Evolutionary conservation across 345 rosid species (phyloP).

Genomic region (Turritis glabra): DNA sequence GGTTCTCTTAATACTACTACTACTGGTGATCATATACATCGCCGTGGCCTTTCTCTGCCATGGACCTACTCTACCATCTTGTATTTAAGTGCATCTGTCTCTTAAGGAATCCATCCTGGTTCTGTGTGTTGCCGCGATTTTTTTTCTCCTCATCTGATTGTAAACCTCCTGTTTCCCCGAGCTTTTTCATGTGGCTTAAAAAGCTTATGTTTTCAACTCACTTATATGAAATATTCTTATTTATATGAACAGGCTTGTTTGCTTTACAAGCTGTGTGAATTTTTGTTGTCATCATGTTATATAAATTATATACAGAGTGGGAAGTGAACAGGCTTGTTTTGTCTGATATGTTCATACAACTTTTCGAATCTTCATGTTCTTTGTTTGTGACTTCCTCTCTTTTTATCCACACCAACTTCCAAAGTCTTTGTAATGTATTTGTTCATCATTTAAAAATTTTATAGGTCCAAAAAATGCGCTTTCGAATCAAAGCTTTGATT

Average conservation of each 20-base stretch:
- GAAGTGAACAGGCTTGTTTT: conserved; percentile 18
- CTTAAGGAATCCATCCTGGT: background rate
- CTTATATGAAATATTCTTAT: conserved; percentile 9
- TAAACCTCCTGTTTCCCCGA: conserved; percentile 15
- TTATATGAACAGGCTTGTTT: no score
- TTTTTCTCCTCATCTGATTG: conserved; percentile 14
- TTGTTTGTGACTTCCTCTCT: background rate
- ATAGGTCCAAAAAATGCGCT: background rate
- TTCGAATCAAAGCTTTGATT: background rate
- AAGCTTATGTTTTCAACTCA: conserved; percentile 25
- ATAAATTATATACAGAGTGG: conserved; percentile 13
- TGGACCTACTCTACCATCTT: conserved; percentile 78
- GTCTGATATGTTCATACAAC: conserved; percentile 28
- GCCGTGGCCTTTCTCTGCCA: conserved; percentile 79
- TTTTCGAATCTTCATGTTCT: conserved; percentile 6
- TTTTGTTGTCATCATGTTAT: conserved; percentile 25
- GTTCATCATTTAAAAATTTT: background rate
- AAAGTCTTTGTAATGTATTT: background rate
- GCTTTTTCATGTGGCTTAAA: conserved; percentile 19
- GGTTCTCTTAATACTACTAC: conserved; percentile 60
- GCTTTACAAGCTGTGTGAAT: conserved; percentile 27
- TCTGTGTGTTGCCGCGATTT: background rate
- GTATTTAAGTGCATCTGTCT: conserved; percentile 45
- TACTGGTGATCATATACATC: conserved; percentile 67
- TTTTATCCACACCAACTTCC: background rate